These are phyloP conservation scores for Aspergillus clavatus DNA, from an alignment of 2,329 filamentous ascomycete genomes.

Conservation along the genomic window DNA sequence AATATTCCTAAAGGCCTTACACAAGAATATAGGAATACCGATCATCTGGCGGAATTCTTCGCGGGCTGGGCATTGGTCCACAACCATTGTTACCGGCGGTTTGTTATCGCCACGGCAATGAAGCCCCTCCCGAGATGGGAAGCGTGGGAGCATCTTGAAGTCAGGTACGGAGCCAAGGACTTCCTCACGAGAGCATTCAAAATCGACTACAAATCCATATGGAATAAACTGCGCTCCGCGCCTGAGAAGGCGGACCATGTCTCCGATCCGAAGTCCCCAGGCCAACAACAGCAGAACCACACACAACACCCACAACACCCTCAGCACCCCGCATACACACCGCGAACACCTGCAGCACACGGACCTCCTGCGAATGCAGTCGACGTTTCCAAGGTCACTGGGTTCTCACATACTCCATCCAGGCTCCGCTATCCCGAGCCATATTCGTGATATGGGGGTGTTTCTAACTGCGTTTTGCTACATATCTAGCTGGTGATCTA, in stretches of 20 bases:
- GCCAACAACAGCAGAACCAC: conserved; percentile 2
- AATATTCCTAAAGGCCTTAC: conserved; percentile 23
- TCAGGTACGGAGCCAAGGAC: conserved; percentile 10
- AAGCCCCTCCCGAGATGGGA: conserved; percentile 25
- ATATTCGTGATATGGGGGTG: conserved; percentile 12
- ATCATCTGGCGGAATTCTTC: conserved; percentile 38
- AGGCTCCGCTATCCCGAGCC: conserved; percentile 12
- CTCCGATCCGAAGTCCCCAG: background rate
- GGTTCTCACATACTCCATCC: background rate
- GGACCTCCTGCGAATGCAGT: background rate
- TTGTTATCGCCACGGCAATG: conserved; percentile 25
- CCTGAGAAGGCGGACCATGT: background rate
- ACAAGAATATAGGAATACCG: conserved; percentile 27
- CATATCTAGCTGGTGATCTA: too few species aligned
- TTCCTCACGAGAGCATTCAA: conserved; percentile 14
- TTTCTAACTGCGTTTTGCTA: too few species aligned
- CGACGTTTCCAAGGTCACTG: background rate
- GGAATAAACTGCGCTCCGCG: conserved; percentile 7
- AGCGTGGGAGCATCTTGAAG: conserved; percentile 26
- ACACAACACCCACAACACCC: conserved; percentile 14
- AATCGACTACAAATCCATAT: conserved; percentile 12
- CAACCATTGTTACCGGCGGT: conserved; percentile 28
- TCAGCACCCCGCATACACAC: conserved; percentile 9
- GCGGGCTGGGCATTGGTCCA: conserved; percentile 35
- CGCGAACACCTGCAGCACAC: conserved; percentile 10